Evolutionary conservation across 345 rosid species (phyloP), one percentile per base, ranked within the genome.

Genomic region (Lepidium sativum): DNA sequence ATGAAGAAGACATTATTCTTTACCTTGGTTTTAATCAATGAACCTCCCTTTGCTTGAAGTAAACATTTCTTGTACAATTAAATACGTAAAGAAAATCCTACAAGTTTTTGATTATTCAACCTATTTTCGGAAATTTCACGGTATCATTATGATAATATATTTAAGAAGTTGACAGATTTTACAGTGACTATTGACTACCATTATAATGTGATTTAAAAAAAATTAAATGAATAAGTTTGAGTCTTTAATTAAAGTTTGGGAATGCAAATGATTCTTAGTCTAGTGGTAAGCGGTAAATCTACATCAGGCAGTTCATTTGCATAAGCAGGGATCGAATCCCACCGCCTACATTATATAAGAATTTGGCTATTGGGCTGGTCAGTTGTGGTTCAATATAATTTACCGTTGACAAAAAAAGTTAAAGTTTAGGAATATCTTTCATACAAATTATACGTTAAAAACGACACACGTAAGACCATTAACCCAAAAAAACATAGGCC

Each of bases 1-100:
- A 60, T 25, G 23, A 6, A 52, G 54, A 52, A 41, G 15, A 34
- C 21, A 54, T 56, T 71, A 71, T 71, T 63, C 75, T 63, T 71
- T 63, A 55, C 70, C 53, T 69, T 63, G 41, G 8, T 71, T 8
- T 6, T 57, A 55, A 56, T 71, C 48, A 71, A 63, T 37, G 75
- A 71, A 71, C 20, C 55, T 47, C 29, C 37, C 64, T 71, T 55
- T 71, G 69, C 75, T 71, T 71, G 75, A 55, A 29, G 59, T 14
- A 20, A 63, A 39, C 34, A 39, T 47, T 6, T 40, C 33, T 12
- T 41, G 34, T 20, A 32, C 33, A 40, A n/a, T 31, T 13, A 35
- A 6, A 15, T 20, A 67, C 10, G 9, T 55, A 23, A 11, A 18
- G 14, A 25, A 42, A 34, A 21, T 55, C 9, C 9, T 43, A 4